These are phyloP conservation scores for Isabelozyma rhagii DNA, from an alignment of 805 yeast species.

Conservation along the genomic window DNA sequence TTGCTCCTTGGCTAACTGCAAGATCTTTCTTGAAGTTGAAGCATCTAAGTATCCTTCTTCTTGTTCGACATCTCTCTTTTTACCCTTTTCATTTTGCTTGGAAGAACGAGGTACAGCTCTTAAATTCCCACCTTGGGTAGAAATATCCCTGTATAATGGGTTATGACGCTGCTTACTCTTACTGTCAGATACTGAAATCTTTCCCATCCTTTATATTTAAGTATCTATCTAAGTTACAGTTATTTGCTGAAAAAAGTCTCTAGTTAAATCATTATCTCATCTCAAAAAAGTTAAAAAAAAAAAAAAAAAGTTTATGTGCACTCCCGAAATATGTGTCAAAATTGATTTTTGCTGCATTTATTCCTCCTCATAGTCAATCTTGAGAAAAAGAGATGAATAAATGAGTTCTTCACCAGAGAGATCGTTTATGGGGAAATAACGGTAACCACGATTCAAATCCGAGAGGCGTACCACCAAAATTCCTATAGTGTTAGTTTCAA, in stretches of 20 bases:
- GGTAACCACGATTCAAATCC: slow-evolving; percentile 72
- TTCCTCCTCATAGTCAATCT: slow-evolving; percentile 9
- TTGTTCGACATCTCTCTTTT: slow-evolving; percentile 40
- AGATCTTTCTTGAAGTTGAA: slow-evolving; percentile 74
- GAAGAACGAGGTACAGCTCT: slow-evolving; percentile 39
- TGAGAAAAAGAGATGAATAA: slow-evolving; percentile 49
- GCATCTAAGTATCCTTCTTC: slow-evolving; percentile 77
- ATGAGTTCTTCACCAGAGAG: slow-evolving; percentile 71
- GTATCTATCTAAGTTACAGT: background rate
- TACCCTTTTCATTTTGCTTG: slow-evolving; percentile 24
- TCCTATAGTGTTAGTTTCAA: slow-evolving; percentile 45
- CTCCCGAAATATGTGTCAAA: background rate
- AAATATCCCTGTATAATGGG: slow-evolving; percentile 75
- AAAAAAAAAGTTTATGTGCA: background rate
- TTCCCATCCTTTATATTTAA: slow-evolving; percentile 52
- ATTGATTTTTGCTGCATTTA: background rate
- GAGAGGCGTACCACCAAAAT: slow-evolving; percentile 56
- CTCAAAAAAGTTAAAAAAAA: slow-evolving; percentile 1
- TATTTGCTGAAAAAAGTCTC: background rate
- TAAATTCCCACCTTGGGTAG: slow-evolving; percentile 71
- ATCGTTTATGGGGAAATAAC: slow-evolving; percentile 78
- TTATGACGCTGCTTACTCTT: slow-evolving; percentile 69
- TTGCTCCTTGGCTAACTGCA: slow-evolving; percentile 88
- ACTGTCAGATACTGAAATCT: slow-evolving; percentile 48
- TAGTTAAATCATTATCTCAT: background rate